Conservation (phyloP, 495 filamentous ascomycete genomes). For the Penicillium herquei region DNA sequence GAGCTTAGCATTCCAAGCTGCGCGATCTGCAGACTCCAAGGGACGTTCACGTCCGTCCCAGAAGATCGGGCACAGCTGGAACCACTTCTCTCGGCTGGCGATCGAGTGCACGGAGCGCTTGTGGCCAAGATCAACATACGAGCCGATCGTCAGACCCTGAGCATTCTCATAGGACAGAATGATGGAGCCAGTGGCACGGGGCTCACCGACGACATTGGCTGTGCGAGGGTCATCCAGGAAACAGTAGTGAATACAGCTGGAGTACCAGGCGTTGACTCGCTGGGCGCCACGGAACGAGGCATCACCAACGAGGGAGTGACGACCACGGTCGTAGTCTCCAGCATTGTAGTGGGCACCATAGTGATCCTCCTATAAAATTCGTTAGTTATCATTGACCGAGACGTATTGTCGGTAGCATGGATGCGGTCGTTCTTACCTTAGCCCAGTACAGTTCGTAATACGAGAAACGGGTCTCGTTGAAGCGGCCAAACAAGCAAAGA, state of each 20-base stretch:
- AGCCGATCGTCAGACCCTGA: slow-evolving; percentile 62
- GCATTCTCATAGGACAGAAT: slow-evolving; percentile 66
- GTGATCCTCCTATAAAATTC: slow-evolving; percentile 55
- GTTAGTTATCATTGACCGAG: slow-evolving; percentile 5
- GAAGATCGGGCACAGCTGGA: slow-evolving; percentile 61
- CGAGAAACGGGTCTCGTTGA: slow-evolving; percentile 59
- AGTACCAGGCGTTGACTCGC: slow-evolving; percentile 68
- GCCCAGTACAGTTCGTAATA: slow-evolving; percentile 74
- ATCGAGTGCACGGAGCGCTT: slow-evolving; percentile 63
- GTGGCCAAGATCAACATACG: slow-evolving; percentile 64
- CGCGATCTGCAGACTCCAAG: slow-evolving; percentile 45
- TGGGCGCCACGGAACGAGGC: slow-evolving; percentile 60
- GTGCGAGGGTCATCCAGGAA: slow-evolving; percentile 71
- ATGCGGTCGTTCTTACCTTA: slow-evolving; percentile 46
- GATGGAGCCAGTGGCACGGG: slow-evolving; percentile 56
- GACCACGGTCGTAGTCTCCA: slow-evolving; percentile 63
- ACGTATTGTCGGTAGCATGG: neutral
- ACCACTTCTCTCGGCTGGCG: slow-evolving; percentile 64
- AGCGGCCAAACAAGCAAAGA: slow-evolving; percentile 59
- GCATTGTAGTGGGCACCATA: slow-evolving; percentile 65
- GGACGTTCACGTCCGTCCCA: slow-evolving; percentile 46
- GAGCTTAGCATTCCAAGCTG: slow-evolving; percentile 50
- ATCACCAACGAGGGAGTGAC: slow-evolving; percentile 68
- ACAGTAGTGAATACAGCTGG: slow-evolving; percentile 65
- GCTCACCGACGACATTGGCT: slow-evolving; percentile 61